Percentiles rank a stretch among this genome's conserved stretches.
phyloP scores from a whole-genome alignment of 225 moss, liverwort and hornwort species.

The Marchantia paleacea region DNA sequence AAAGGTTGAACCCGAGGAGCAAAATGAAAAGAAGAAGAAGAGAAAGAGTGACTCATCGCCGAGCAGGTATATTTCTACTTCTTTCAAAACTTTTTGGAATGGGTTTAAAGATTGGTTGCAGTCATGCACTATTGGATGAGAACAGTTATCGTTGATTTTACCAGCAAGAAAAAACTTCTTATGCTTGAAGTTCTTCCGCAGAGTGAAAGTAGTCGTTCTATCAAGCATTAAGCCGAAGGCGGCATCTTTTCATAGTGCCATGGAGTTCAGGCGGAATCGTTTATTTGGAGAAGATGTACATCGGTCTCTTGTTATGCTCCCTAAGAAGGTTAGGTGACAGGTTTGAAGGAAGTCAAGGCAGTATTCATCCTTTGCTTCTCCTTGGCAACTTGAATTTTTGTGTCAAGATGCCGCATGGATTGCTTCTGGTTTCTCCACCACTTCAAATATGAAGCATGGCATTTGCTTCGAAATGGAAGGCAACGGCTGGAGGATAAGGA shows the following conservation, averaged over 20 bases:
- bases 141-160: background rate
- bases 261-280: slow-evolving; percentile 28
- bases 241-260: slow-evolving; percentile 21
- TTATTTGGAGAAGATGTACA: slow-evolving; percentile 28
- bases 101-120: background rate
- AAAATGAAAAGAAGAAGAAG: slow-evolving; percentile 4
- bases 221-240: slow-evolving; percentile 8
- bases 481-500: background rate
- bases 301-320: slow-evolving; percentile 27
- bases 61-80: slow-evolving; percentile 18
- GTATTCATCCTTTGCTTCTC: background rate
- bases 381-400: background rate
- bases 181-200: slow-evolving; percentile 4
- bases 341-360: background rate
- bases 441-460: background rate
- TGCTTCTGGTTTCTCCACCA: background rate
- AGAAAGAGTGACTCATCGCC: background rate
- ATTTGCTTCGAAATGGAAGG: background rate
- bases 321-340: slow-evolving; percentile 4
- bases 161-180: background rate
- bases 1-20: slow-evolving; percentile 7
- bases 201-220: slow-evolving; percentile 31
- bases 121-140: background rate
- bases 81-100: background rate
- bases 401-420: background rate